Base-by-base conservation (phyloP, 305 asterid species). In the Fraxinus latifolia region DNA sequence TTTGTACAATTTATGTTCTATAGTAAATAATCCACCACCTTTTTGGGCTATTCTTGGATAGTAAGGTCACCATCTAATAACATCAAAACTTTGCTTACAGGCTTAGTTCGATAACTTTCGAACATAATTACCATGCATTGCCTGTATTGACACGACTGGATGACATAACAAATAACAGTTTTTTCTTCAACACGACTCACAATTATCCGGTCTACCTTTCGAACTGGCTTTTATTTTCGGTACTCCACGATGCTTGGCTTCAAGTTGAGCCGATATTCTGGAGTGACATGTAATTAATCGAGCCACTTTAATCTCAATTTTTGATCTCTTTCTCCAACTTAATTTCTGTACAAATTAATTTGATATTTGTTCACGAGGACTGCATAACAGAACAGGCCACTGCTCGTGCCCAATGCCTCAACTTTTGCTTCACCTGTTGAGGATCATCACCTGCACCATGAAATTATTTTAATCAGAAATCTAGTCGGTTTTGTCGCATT, bases 381-480 rank as follows among this genome's bases (percentile, higher is more conserved):
- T 92, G 95, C 93, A 88, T 89, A 72, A 92, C 94, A 14, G 93
- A 90, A 83, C 97, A 93, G 21, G 97, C 97, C 25, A 93, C 97
- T 0, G 93, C 97, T 76, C 88, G 94, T n/a, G 97, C 97, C 97
- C 97, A 93, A 78, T 93, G 97, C 90, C 96, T 89, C 86, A 93
- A 80, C 83, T 87, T 93, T 72, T 88, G 89, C 89, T 93, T 93
- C 82, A 92, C 90, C 36, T 88, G 95, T 77, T 89, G 88, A 4
- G 97, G 96, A 86, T 87, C 93, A 75, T 90, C 93, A 19, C 97
- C 97, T 93, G 81, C 83, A 81, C 32, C 71, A 21, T 21, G 15
- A 23, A 23, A 62, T 19, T 62, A 2, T 62, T 2, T 55, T 55
- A 17, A 53, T 55, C 11, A 55, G 25, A 55, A 55, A n/a, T 55